phyloP scores from a whole-genome alignment of 2,329 filamentous ascomycete species.

The Aspergillus brunneoviolaceus region DNA sequence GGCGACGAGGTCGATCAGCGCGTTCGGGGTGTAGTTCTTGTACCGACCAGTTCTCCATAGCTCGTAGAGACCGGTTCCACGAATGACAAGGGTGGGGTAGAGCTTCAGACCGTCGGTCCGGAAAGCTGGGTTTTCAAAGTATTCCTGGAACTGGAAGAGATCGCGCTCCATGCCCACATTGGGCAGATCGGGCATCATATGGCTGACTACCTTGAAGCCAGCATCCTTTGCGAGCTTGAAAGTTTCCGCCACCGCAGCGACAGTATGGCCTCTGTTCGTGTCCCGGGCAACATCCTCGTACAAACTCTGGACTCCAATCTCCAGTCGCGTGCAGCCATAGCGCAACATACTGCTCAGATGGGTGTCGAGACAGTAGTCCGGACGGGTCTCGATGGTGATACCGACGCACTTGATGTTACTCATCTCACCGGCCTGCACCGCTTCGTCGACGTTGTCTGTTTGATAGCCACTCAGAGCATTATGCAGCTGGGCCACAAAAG shows the following conservation, averaged over 20 bases:
- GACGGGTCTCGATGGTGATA: constrained; percentile 96
- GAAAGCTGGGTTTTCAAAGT: constrained; percentile 95
- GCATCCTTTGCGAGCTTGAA: constrained; percentile 98
- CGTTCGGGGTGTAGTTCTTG: constrained; percentile 98
- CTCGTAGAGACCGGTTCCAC: constrained; percentile 94
- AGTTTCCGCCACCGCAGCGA: constrained; percentile 91
- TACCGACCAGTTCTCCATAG: constrained; percentile 95
- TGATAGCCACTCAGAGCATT: constrained; percentile 97
- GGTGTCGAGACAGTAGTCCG: constrained; percentile 95
- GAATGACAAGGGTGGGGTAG: constrained; percentile 94
- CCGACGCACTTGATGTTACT: constrained; percentile 97
- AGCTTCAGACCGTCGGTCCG: constrained; percentile 97
- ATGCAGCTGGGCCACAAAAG: constrained; percentile 93
- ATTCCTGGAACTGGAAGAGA: constrained; percentile 93
- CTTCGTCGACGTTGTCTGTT: constrained; percentile 90
- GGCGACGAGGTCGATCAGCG: constrained; percentile 90
- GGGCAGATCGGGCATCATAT: constrained; percentile 99
- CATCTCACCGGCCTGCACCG: constrained; percentile 91
- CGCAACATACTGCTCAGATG: constrained; percentile 93
- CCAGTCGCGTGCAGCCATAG: constrained; percentile 94
- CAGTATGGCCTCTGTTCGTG: constrained; percentile 94
- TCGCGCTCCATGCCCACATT: constrained; percentile 99
- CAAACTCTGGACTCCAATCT: constrained; percentile 92
- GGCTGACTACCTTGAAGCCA: constrained; percentile 97
- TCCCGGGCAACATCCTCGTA: constrained; percentile 99